Base-by-base conservation (phyloP, 495 filamentous ascomycete species). In the Lentithecium fluviatile region DNA sequence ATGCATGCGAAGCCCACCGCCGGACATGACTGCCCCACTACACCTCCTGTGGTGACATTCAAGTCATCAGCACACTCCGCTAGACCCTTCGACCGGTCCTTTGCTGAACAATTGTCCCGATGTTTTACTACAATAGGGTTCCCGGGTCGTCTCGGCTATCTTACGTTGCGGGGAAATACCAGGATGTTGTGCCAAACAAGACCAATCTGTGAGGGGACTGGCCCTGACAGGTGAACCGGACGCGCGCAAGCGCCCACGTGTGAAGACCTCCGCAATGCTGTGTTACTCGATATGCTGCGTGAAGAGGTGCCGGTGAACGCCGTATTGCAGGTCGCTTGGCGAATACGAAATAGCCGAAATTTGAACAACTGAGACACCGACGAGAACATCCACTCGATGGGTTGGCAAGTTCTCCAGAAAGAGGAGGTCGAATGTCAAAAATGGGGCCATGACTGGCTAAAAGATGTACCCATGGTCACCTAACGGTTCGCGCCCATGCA, bases 341-440 rank as follows among this genome's bases (percentile, higher is more conserved):
- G 40, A 48, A 64, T 59, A 54, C 61, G 50, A 58, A 64, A 52
- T 58, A 64, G 48, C 61, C 61, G 56, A 64, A 36, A 64, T 64
- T 58, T 59, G 54, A 37, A 49, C 23, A 23, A 7, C 36, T 58
- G 61, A 59, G 48, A 64, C 47, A 47, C 37, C 17, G 19, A 36
- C 26, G 15, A 52, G 29, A 47, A 15, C 24, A 32, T 29, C 23
- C 23, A 29, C 21, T 37, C 21, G 53, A 50, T 8, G 24, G 6
- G 48, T 25, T 23, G 32, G 23, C 19, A 49, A 23, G 6, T 20
- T 2, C 21, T 25, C 61, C 49, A 50, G 43, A 58, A 53, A 52
- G 61, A 59, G 60, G 45, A 63, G 47, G 52, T 38, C 17, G 29
- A 46, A 51, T 52, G 43, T 23, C 54, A 37, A 51, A 7, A 38